These are phyloP conservation scores for Hypoxylon rubiginosum DNA, from an alignment of 2,329 filamentous ascomycete species.

Conservation along the genomic window DNA sequence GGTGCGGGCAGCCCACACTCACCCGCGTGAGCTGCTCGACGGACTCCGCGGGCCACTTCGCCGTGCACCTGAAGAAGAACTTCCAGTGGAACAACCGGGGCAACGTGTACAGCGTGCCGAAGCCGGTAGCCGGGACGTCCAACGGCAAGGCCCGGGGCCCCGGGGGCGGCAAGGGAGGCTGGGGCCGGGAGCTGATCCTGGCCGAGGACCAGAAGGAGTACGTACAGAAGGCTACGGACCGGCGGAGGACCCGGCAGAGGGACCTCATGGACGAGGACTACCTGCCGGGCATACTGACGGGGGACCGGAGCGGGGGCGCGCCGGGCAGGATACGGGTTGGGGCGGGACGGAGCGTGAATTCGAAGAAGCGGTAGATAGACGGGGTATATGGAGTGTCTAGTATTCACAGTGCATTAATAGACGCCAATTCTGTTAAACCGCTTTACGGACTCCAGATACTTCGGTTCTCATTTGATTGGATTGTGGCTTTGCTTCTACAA, in stretches of 20 bases:
- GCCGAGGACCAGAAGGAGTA: constrained; percentile 98
- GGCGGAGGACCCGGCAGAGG: constrained; percentile 76
- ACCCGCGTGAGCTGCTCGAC: constrained; percentile 89
- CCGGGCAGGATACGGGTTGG: constrained; percentile 83
- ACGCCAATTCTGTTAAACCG: constrained; percentile 33
- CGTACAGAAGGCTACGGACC: constrained; percentile 70
- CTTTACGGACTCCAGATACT: background rate
- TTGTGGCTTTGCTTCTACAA: background rate
- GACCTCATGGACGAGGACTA: constrained; percentile 98
- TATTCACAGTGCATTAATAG: constrained; percentile 11
- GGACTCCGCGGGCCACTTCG: constrained; percentile 82
- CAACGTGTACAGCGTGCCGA: constrained; percentile 92
- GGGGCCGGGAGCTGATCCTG: constrained; percentile 86
- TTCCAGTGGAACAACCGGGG: constrained; percentile 97
- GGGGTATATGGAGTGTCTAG: constrained; percentile 33
- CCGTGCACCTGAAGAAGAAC: constrained; percentile 89
- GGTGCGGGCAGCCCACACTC: constrained; percentile 89
- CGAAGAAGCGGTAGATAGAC: constrained; percentile 71
- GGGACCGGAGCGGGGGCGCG: constrained; percentile 72
- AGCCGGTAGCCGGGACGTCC: constrained; percentile 83
- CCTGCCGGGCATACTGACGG: constrained; percentile 85
- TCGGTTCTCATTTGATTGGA: background rate
- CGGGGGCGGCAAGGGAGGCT: constrained; percentile 86
- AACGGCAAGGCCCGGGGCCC: constrained; percentile 78
- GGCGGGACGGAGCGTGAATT: constrained; percentile 88